phyloP scores from a whole-genome alignment of 169 alveolate species.

The Cryptosporidium baileyi region DNA sequence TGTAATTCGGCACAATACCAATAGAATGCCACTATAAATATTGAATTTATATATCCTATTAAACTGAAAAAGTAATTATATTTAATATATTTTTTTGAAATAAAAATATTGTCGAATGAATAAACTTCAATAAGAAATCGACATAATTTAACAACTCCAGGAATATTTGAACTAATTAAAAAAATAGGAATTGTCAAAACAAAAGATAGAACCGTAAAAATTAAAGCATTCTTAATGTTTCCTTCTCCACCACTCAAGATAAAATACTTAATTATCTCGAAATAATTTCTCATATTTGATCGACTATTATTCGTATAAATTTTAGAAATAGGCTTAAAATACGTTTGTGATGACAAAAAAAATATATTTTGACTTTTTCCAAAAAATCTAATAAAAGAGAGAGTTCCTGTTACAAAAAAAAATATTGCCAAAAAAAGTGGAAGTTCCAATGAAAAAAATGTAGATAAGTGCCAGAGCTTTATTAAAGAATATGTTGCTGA shows the following conservation, averaged over 20 bases:
- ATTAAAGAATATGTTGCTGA: conserved; percentile 31
- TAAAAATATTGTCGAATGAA: background rate
- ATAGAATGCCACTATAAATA: conserved; percentile 2
- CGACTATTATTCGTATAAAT: background rate
- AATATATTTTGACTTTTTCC: conserved; percentile 56
- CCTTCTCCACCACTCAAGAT: conserved; percentile 7
- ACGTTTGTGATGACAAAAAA: background rate
- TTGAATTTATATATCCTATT: conserved; percentile 26
- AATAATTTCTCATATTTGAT: background rate
- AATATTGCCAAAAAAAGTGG: conserved; percentile 2
- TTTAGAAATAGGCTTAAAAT: background rate
- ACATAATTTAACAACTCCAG: conserved; percentile 25
- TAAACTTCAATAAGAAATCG: background rate
- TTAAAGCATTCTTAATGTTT: background rate
- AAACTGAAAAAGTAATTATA: too few species aligned
- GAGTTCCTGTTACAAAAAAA: conserved; percentile 32
- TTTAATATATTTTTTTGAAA: background rate
- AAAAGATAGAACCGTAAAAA: conserved; percentile 10
- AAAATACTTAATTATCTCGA: conserved; percentile 5
- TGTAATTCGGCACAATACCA: conserved; percentile 66
- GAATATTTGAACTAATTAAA: conserved; percentile 14
- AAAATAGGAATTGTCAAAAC: conserved; percentile 19
- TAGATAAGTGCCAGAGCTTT: conserved; percentile 18
- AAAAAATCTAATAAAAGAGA: conserved; percentile 47
- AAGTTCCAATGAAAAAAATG: conserved; percentile 1